Conservation (phyloP, 257 asterid species). For the Buddleja alternifolia region DNA sequence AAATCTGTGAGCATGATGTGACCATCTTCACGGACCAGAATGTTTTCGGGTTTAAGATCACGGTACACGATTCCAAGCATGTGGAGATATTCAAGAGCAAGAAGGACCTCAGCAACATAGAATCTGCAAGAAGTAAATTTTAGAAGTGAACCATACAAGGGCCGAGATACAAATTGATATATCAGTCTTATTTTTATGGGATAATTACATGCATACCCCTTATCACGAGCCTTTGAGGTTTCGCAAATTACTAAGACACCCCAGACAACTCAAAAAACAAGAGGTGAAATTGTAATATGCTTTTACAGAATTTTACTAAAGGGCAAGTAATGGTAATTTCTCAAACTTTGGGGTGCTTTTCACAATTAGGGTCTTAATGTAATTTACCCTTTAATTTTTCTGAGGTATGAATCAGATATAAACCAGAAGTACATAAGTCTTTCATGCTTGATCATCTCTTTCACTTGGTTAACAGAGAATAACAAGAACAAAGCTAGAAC, state of each 20-base stretch:
- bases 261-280: too few relatives aligned
- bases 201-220: too few relatives aligned
- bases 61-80: slow-evolving; percentile 82
- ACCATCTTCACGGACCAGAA: slow-evolving; percentile 74
- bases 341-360: too few relatives aligned
- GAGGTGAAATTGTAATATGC: too few relatives aligned
- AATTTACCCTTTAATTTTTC: too few relatives aligned
- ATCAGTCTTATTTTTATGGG: not conserved
- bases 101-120: slow-evolving; percentile 77
- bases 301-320: too few relatives aligned
- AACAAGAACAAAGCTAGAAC: slow-evolving; percentile 7
- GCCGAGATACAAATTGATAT: not conserved
- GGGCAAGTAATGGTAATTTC: too few relatives aligned
- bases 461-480: not conserved
- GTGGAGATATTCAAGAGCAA: slow-evolving; percentile 76
- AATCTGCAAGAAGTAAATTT: slow-evolving; percentile 50
- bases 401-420: too few relatives aligned
- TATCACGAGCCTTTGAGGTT: too few relatives aligned
- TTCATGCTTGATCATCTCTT: slow-evolving; percentile 22
- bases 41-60: slow-evolving; percentile 78
- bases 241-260: too few relatives aligned
- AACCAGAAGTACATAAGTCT: not conserved
- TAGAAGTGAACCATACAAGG: not conserved
- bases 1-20: slow-evolving; percentile 87
- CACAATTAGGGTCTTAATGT: too few relatives aligned